Conservation (phyloP, 1,284 basidiomycete genomes). For the Irpex lacteus region DNA sequence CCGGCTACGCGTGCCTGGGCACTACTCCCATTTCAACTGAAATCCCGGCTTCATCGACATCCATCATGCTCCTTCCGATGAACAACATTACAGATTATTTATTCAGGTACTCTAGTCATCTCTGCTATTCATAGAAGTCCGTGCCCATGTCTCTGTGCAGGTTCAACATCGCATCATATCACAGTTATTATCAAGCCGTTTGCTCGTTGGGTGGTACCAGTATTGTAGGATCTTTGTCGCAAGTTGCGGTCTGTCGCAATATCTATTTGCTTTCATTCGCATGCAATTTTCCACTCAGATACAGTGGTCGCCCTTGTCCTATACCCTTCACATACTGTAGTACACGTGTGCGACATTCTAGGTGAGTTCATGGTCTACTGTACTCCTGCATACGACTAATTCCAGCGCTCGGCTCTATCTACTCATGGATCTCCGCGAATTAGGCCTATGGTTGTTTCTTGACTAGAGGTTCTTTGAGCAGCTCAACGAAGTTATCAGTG, state of each 20-base stretch:
- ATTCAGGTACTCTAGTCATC: neutral
- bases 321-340: no score
- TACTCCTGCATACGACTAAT: no score
- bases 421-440: neutral
- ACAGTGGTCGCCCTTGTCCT: no score
- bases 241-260: neutral
- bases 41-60: neutral
- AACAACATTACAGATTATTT: neutral
- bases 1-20: conserved; percentile 62
- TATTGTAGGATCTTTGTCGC: neutral
- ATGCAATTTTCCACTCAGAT: no score
- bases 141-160: neutral
- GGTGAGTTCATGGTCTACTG: no score
- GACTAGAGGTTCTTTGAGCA: neutral
- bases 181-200: neutral
- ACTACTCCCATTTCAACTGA: conserved; percentile 67
- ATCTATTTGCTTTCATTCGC: neutral
- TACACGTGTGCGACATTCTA: no score
- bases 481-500: neutral
- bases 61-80: neutral
- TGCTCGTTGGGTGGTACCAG: neutral
- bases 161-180: neutral
- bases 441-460: neutral
- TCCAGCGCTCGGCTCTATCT: no score
- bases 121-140: neutral